These are phyloP conservation scores for Berkeleyomyces rouxiae DNA, from an alignment of 2,329 filamentous ascomycete genomes.

Conservation along the genomic window DNA sequence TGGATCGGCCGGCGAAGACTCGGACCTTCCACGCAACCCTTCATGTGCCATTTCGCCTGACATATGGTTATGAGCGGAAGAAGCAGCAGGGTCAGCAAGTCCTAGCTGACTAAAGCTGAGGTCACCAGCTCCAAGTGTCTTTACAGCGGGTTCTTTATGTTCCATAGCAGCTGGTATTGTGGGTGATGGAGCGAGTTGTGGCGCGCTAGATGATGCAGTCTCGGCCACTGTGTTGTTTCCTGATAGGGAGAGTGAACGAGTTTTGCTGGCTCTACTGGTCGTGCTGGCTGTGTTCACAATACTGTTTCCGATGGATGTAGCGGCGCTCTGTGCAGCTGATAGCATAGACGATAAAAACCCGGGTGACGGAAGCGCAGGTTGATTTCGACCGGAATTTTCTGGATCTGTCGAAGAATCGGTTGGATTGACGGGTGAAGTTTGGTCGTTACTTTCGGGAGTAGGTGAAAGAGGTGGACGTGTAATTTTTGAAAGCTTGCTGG, in stretches of 20 bases:
- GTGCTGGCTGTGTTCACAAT: slow-evolving; percentile 49
- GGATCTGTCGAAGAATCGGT: background rate
- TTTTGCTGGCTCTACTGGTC: background rate
- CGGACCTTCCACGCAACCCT: slow-evolving; percentile 31
- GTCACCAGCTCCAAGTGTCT: slow-evolving; percentile 78
- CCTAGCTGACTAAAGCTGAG: slow-evolving; percentile 80
- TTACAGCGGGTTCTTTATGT: slow-evolving; percentile 59
- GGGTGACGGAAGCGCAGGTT: slow-evolving; percentile 16
- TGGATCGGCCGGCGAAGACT: slow-evolving; percentile 39
- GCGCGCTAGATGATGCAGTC: slow-evolving; percentile 3
- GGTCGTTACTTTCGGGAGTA: slow-evolving; percentile 39
- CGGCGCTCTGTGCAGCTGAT: slow-evolving; percentile 83
- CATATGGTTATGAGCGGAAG: background rate
- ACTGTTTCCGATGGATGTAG: slow-evolving; percentile 55
- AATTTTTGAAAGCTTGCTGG: slow-evolving; percentile 76
- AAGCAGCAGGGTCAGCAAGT: slow-evolving; percentile 37
- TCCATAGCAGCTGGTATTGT: slow-evolving; percentile 21
- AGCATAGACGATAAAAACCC: slow-evolving; percentile 92
- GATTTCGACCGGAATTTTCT: background rate
- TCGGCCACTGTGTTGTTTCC: slow-evolving; percentile 14
- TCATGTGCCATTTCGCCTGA: background rate
- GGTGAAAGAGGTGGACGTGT: slow-evolving; percentile 59
- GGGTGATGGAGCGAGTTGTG: slow-evolving; percentile 1
- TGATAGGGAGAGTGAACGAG: background rate
- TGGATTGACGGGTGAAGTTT: background rate